Conservation (phyloP, 768 basidiomycete genomes). For the Termitomyces sp. region DNA sequence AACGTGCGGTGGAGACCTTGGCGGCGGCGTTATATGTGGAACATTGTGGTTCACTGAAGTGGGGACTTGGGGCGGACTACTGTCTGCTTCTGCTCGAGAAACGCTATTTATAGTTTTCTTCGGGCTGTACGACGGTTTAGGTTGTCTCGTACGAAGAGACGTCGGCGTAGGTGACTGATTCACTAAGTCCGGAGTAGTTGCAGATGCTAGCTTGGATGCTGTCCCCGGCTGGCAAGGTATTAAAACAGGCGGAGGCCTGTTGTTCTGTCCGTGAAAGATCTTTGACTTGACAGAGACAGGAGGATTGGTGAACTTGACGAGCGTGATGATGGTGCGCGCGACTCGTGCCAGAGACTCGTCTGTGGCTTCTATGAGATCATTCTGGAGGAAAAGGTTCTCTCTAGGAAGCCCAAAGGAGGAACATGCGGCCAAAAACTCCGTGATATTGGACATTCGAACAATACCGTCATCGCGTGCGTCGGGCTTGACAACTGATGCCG, state of each 20-base stretch:
- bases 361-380: constrained; percentile 60
- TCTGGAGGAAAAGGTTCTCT: constrained; percentile 61
- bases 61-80: constrained; percentile 14
- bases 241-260: constrained; percentile 17
- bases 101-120: constrained; percentile 27
- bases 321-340: constrained; percentile 64
- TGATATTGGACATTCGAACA: constrained; percentile 62
- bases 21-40: constrained; percentile 28
- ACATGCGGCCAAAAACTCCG: constrained; percentile 74
- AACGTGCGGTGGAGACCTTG: constrained; percentile 48
- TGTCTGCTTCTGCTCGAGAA: constrained; percentile 10
- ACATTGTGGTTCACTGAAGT: constrained; percentile 29
- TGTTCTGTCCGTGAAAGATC: constrained; percentile 35
- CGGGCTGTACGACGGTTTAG: constrained; percentile 52
- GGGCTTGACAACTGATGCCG: constrained; percentile 52
- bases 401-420: constrained; percentile 57
- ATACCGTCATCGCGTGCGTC: constrained; percentile 65
- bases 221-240: constrained; percentile 28
- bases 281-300: constrained; percentile 41
- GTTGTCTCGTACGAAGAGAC: constrained; percentile 31
- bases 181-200: constrained; percentile 59
- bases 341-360: constrained; percentile 65
- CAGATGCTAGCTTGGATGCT: constrained; percentile 36
- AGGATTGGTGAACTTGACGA: constrained; percentile 57
- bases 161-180: constrained; percentile 32